A percentile compares a stretch with the other conserved stretches of the same genome.
Conservation (phyloP, 2,329 filamentous ascomycete species). For the Zymoseptoria passerinii region DNA sequence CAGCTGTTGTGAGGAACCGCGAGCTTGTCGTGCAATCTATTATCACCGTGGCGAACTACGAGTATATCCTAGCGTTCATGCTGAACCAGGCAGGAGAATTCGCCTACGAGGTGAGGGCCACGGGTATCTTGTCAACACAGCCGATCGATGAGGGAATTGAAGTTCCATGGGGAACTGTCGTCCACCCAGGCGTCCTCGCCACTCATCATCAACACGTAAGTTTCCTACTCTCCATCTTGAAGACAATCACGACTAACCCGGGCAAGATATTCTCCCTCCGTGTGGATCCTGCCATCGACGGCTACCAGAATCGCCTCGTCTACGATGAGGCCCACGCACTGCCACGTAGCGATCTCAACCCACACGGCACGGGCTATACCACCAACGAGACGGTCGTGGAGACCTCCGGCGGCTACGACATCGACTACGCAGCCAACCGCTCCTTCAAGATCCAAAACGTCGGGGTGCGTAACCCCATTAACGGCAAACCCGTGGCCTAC, state of each 20-base stretch:
- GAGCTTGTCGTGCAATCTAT: conserved; percentile 62
- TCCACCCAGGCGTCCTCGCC: conserved; percentile 61
- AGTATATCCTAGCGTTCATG: conserved; percentile 64
- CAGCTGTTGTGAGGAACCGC: conserved; percentile 54
- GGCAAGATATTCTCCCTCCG: conserved; percentile 50
- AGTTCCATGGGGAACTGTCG: conserved; percentile 59
- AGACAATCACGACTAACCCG: too few relatives aligned
- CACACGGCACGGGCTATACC: conserved; percentile 46
- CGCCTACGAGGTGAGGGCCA: conserved; percentile 59
- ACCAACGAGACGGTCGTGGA: conserved; percentile 41
- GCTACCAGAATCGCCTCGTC: conserved; percentile 38
- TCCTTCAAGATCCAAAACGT: conserved; percentile 44
- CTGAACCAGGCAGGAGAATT: conserved; percentile 64
- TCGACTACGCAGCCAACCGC: conserved; percentile 37
- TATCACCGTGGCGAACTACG: conserved; percentile 61
- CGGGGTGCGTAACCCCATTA: conserved; percentile 38
- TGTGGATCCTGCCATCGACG: conserved; percentile 42
- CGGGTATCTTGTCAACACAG: conserved; percentile 59
- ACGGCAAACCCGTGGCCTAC: conserved; percentile 41
- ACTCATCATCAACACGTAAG: conserved; percentile 59
- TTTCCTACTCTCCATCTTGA: too few relatives aligned
- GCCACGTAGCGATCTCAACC: conserved; percentile 49
- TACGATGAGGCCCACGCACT: conserved; percentile 52
- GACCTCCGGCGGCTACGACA: conserved; percentile 44
- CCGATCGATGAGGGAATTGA: conserved; percentile 57